Base-by-base conservation (phyloP, 371 early-diverging fungal species). In the Mucor saturninus region DNA sequence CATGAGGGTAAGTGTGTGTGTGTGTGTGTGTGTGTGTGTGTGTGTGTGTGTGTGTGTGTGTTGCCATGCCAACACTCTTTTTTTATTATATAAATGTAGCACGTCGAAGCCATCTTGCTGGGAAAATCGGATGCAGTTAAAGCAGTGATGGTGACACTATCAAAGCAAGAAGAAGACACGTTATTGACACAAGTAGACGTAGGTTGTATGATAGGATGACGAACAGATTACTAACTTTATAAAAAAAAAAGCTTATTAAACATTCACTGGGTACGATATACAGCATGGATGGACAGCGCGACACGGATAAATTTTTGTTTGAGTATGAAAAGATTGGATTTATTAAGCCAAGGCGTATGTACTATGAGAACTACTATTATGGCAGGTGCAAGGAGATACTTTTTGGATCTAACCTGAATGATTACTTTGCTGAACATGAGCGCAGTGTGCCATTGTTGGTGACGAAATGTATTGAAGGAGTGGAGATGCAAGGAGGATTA, bases 401-500 rank as follows among this genome's bases (percentile, higher is more conserved):
- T n/a, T 88, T 86, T 74, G 85, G 86, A 60, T 73, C 73, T 5
- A 69, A 67, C 32, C 56, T 88, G 29, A 59, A 63, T 13, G 76
- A 77, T 35, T 74, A 75, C 63, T 66, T 69, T 7, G 39, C 58
- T 4, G 73, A 71, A n/a, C 72, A 79, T 60, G 54, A 70, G 3
- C 63, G 74, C 26, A 68, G 68, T 0, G 80, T 86, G 5, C 88
- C 88, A 1, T 52, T 76, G 26, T 64, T 86, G 1, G 72, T 88
- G 8, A 54, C 66, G 21, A 76, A 80, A 57, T 83, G 84, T 54
- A 63, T 84, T 5, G 62, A 79, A 11, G 78, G 77, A 11, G 71
- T 88, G 35, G 85, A 88, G 37, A 59, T 67, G 5, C 48, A 79
- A 45, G 85, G 84, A 57, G 84, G 84, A 9, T 63, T 85, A 31